phyloP scores from a whole-genome alignment of 139 green algal genomes.

The Chlorella sorokiniana region DNA sequence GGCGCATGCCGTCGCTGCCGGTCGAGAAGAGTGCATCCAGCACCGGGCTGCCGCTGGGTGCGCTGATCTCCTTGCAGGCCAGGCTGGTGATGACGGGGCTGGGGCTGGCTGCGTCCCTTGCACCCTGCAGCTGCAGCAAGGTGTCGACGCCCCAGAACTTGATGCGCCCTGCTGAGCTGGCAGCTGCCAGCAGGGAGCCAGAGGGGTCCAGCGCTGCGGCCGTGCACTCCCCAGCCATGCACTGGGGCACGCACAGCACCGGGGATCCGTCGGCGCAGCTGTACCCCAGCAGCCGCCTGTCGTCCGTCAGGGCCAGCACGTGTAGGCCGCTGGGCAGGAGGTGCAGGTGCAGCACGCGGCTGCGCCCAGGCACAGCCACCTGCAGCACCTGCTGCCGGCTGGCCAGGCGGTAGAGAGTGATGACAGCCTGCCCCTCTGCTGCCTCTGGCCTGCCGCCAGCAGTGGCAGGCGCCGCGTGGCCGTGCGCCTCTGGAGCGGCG shows the following conservation, averaged over 20 bases:
- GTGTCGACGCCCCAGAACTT: constrained; percentile 27
- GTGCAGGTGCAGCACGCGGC: constrained; percentile 4
- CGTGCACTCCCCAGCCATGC: neutral
- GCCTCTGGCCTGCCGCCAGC: neutral
- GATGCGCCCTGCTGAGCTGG: neutral
- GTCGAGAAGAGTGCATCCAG: neutral
- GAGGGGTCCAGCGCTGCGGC: neutral
- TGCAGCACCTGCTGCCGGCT: constrained; percentile 61
- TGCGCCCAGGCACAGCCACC: constrained; percentile 37
- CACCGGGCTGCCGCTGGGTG: neutral
- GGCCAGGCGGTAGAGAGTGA: constrained; percentile 61
- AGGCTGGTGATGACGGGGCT: neutral
- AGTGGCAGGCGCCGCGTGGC: neutral
- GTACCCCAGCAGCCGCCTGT: constrained; percentile 35
- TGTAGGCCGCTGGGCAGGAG: constrained; percentile 31
- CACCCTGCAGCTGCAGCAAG: constrained; percentile 23
- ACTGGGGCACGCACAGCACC: constrained; percentile 1
- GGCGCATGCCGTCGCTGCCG: neutral
- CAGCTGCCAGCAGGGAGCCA: constrained; percentile 6
- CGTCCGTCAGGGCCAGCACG: constrained; percentile 30
- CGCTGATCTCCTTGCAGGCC: neutral
- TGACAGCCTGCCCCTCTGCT: constrained; percentile 1
- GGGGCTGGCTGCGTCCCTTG: neutral
- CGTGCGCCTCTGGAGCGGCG: too few relatives aligned
- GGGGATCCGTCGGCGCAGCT: neutral